phyloP scores from a whole-genome alignment of 257 asterid genomes.

The Gardenia jasminoides region DNA sequence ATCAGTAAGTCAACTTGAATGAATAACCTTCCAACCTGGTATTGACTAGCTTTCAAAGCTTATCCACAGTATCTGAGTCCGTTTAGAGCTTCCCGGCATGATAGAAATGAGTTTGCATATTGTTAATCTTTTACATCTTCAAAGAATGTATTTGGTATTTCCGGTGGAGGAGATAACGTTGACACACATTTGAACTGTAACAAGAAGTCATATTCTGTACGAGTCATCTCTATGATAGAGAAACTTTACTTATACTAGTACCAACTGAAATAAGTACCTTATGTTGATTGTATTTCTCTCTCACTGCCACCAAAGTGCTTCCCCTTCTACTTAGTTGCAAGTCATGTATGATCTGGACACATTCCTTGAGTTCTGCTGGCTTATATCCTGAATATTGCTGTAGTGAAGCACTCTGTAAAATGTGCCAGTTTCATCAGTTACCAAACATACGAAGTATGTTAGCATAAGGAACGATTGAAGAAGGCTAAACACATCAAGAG shows the following conservation, averaged over 20 bases:
- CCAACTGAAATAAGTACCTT: constrained; percentile 40
- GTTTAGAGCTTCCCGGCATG: neutral
- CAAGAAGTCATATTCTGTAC: constrained; percentile 11
- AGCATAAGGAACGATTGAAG: neutral
- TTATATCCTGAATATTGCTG: constrained; percentile 56
- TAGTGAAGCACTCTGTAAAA: constrained; percentile 39
- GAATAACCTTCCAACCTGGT: constrained; percentile 2
- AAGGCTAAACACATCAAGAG: neutral
- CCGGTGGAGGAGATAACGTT: constrained; percentile 36
- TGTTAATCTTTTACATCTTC: constrained; percentile 15
- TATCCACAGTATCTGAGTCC: constrained; percentile 11
- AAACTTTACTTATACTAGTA: neutral
- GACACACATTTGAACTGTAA: constrained; percentile 80
- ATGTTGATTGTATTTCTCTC: constrained; percentile 76
- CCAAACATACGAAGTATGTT: neutral
- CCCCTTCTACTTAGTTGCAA: constrained; percentile 62
- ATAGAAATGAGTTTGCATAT: neutral
- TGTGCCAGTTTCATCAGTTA: constrained; percentile 1
- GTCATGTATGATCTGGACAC: constrained; percentile 58
- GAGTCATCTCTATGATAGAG: neutral
- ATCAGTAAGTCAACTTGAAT: neutral
- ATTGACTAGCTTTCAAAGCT: constrained; percentile 11
- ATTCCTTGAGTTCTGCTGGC: constrained; percentile 64
- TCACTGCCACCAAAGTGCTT: constrained; percentile 49
- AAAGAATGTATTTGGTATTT: constrained; percentile 54